Base-by-base conservation (phyloP, 1,284 basidiomycete genomes). In the Cryptococcus floricola region DNA sequence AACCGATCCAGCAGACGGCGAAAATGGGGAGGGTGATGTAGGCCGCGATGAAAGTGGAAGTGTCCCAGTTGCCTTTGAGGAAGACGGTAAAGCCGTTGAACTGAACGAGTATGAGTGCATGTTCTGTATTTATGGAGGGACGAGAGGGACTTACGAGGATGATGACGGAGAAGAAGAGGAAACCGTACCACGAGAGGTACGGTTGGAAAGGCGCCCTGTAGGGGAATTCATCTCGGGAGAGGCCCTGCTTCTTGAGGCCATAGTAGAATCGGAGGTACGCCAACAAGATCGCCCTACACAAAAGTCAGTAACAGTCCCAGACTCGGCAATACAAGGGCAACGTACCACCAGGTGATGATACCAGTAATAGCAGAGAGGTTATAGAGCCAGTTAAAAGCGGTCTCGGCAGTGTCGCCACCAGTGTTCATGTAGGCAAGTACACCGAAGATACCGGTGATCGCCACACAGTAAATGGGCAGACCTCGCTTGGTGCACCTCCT, bases 241-340 rank as follows among this genome's bases (percentile, higher is more conserved):
- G 74, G 25, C 82, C 83, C 65, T 87, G 86, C 38, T 64, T 74
- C 67, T 79, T 81, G 68, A 83, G 72, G 25, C 85, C 87, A 61
- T 82, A 80, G 75, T 84, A 83, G 82, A 89, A 91, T 73, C 81
- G 84, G 53, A 88, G 70, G 75, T 88, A 91, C 3, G 87, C 85
- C 42, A 86, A 55, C 66, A 86, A 84, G 74, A 91, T 89, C 51
- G 82, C 73, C 65, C 69, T 81, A 64, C 62, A 66, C 14, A 12
- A 28, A 53, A 57, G 57, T 73, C 48, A 61, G 59, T 12, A 4
- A 28, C 25, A 23, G 4, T 25, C 16, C 27, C 23, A 23, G 27
- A 28, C 7, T 27, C 14, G 56, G 25, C 18, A 64, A 66, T 5
- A 59, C 31, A 5, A 41, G 19, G 27, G 34, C 1, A 3, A 72